A percentile compares a stretch with the other conserved stretches of the same genome.
These are phyloP conservation scores for Phialophora tarda DNA, from an alignment of 2,329 filamentous ascomycete species.

Conservation along the genomic window DNA sequence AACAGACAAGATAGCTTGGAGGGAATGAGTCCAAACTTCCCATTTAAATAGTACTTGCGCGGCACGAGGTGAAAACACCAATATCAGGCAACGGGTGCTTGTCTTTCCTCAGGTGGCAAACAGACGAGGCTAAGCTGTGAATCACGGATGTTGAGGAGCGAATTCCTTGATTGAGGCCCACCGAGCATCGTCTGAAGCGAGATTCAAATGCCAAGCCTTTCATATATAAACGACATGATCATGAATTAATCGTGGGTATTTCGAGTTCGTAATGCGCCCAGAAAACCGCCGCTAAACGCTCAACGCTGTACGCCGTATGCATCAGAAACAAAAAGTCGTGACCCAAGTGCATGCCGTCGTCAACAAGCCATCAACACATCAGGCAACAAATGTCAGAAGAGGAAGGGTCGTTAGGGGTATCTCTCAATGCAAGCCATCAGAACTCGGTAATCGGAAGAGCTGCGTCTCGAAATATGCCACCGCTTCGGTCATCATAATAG, in stretches of 20 bases:
- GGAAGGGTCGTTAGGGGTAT: constrained; percentile 33
- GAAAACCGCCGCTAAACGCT: constrained; percentile 25
- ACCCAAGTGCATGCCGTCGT: constrained; percentile 22
- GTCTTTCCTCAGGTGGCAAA: not conserved
- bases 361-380: constrained; percentile 28
- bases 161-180: constrained; percentile 7
- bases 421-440: constrained; percentile 35
- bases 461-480: constrained; percentile 30
- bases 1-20: not conserved
- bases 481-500: constrained; percentile 17
- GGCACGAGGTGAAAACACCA: not conserved
- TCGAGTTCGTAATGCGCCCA: constrained; percentile 25
- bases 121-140: not conserved
- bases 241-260: constrained; percentile 29
- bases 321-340: constrained; percentile 19
- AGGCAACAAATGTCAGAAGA: constrained; percentile 20
- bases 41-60: not conserved
- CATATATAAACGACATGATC: constrained; percentile 23
- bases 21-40: not conserved
- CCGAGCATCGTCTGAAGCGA: constrained; percentile 1
- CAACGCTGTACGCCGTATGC: constrained; percentile 16
- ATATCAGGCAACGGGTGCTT: not conserved
- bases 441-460: constrained; percentile 29
- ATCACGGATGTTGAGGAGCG: constrained; percentile 7
- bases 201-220: constrained; percentile 3